phyloP scores from a whole-genome alignment of 176 grass and related monocot species.

The Pontederia crassipes region DNA sequence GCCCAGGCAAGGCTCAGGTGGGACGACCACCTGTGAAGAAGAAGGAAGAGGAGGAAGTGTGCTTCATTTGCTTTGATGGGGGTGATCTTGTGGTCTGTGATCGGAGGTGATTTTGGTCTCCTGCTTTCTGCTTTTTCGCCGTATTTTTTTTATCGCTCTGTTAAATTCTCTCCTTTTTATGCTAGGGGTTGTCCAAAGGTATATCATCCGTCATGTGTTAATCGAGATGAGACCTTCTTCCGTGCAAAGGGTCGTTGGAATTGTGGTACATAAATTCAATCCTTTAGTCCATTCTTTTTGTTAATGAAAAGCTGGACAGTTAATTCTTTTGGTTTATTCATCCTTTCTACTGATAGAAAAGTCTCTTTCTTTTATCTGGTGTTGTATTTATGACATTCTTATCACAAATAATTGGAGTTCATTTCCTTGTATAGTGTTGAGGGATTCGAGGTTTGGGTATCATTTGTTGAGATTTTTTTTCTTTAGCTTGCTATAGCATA shows the following conservation, averaged over 20 bases:
- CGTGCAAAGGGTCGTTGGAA: constrained; percentile 85
- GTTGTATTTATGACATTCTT: no score
- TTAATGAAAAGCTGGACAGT: no score
- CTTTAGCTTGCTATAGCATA: no score
- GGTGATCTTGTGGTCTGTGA: constrained; percentile 97
- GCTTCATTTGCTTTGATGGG: constrained; percentile 99
- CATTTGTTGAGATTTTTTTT: no score
- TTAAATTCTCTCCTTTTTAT: constrained; percentile 5
- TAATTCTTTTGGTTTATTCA: no score
- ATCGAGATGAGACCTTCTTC: constrained; percentile 93
- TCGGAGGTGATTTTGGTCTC: constrained; percentile 55
- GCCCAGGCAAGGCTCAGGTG: constrained; percentile 41
- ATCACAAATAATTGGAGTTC: no score
- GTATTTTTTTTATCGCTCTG: constrained; percentile 6
- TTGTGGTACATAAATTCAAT: constrained; percentile 53
- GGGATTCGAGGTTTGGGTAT: no score
- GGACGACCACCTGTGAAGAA: constrained; percentile 28
- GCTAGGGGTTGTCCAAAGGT: constrained; percentile 87
- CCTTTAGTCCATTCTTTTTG: background rate
- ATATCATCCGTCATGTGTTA: constrained; percentile 93
- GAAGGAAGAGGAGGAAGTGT: constrained; percentile 85
- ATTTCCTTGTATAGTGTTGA: no score
- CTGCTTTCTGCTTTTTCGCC: constrained; percentile 14
- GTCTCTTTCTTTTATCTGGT: no score
- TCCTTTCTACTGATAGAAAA: no score